Conservation (phyloP, 495 filamentous ascomycete genomes). For the Xylona heveae region DNA sequence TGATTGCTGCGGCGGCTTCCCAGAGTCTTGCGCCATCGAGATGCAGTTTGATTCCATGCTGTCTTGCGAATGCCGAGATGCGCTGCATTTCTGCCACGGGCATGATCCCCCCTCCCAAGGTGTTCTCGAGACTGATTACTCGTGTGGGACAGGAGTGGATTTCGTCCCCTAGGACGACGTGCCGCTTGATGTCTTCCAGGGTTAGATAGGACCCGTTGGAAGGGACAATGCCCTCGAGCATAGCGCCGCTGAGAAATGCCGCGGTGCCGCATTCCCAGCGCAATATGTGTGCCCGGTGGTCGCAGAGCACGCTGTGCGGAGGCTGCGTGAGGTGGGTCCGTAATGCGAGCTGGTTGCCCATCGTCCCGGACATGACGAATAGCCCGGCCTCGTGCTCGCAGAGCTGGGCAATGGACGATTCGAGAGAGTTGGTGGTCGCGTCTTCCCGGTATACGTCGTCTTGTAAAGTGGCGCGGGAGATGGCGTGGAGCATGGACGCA, state of each 20-base stretch:
- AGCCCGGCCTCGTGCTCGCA: conserved; percentile 19
- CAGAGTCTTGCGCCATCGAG: conserved; percentile 21
- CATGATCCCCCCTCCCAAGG: conserved; percentile 14
- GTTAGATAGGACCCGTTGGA: conserved; percentile 5
- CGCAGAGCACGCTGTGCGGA: conserved; percentile 27
- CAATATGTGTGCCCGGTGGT: conserved; percentile 25
- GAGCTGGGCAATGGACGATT: conserved; percentile 16
- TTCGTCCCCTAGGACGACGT: conserved; percentile 11
- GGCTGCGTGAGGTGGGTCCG: conserved; percentile 25
- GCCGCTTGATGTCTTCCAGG: conserved; percentile 4
- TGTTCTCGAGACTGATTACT: conserved; percentile 17
- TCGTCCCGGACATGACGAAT: conserved; percentile 14
- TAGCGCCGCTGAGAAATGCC: conserved; percentile 23
- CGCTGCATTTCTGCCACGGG: conserved; percentile 14
- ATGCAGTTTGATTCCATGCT: conserved; percentile 15
- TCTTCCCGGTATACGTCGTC: conserved; percentile 22
- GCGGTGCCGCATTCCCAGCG: conserved; percentile 27
- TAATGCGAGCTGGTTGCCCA: conserved; percentile 26
- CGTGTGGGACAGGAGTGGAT: conserved; percentile 16
- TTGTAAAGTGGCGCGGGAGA: conserved; percentile 24
- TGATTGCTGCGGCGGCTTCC: conserved; percentile 42
- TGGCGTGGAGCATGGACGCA: conserved; percentile 50
- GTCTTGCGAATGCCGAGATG: conserved; percentile 14
- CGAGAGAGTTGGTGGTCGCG: conserved; percentile 18
- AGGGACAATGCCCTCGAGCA: conserved; percentile 8